Conservation (phyloP, 2,329 filamentous ascomycete species). For the Paradendryphiella salina region DNA sequence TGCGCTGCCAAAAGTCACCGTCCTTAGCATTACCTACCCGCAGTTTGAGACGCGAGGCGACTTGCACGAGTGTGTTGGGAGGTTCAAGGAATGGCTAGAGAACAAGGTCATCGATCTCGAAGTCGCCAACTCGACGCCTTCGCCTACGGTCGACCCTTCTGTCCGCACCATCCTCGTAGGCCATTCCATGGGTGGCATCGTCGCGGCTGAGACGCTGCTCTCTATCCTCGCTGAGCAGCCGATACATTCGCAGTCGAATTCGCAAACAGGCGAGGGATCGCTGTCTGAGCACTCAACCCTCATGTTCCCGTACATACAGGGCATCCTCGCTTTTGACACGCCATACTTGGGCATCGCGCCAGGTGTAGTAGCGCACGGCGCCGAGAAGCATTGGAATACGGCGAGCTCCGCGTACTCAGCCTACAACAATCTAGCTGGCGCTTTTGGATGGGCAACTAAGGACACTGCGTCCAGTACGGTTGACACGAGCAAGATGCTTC, state of each 20-base stretch:
- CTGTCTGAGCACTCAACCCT: slow-evolving; percentile 59
- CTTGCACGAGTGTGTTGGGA: slow-evolving; percentile 68
- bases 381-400: slow-evolving; percentile 82
- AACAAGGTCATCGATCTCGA: slow-evolving; percentile 94
- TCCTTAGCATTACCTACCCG: slow-evolving; percentile 73
- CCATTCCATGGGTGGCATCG: slow-evolving; percentile 88
- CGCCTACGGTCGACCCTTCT: slow-evolving; percentile 82
- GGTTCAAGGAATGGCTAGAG: slow-evolving; percentile 81
- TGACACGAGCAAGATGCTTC: slow-evolving; percentile 43
- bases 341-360: slow-evolving; percentile 84
- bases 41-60: slow-evolving; percentile 82
- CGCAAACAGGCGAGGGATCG: slow-evolving; percentile 33
- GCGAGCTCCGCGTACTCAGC: slow-evolving; percentile 70
- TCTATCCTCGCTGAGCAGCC: slow-evolving; percentile 65
- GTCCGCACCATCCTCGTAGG: slow-evolving; percentile 81
- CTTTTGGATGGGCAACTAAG: slow-evolving; percentile 63
- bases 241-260: slow-evolving; percentile 44
- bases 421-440: slow-evolving; percentile 63
- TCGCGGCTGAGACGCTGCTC: slow-evolving; percentile 85
- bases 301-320: slow-evolving; percentile 93
- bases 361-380: slow-evolving; percentile 80
- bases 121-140: slow-evolving; percentile 76
- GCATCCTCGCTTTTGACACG: slow-evolving; percentile 90
- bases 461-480: slow-evolving; percentile 26
- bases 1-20: slow-evolving; percentile 68